These are phyloP conservation scores for Crithidia expoeki DNA, from an alignment of 208 protist genomes.

Conservation along the genomic window DNA sequence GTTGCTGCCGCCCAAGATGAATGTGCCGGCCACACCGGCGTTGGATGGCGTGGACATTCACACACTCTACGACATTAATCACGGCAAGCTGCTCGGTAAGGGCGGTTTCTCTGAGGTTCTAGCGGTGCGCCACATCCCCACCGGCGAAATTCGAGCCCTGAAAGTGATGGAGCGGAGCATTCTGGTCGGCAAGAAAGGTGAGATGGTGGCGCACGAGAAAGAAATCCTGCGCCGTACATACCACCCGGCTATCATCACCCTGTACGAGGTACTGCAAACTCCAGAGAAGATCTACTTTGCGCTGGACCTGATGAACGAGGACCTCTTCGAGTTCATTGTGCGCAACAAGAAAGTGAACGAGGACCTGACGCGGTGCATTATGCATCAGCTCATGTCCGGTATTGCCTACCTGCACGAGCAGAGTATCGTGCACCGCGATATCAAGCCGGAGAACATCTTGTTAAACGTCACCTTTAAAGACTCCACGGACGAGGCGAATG, in stretches of 20 bases:
- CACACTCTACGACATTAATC: slow-evolving; percentile 66
- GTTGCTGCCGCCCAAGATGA: slow-evolving; percentile 40
- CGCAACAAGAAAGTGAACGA: slow-evolving; percentile 75
- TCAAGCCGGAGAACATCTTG: slow-evolving; percentile 92
- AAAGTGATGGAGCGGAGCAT: slow-evolving; percentile 75
- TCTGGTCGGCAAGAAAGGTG: slow-evolving; percentile 75
- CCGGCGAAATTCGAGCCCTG: slow-evolving; percentile 67
- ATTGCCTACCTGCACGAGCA: slow-evolving; percentile 84
- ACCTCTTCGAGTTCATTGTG: slow-evolving; percentile 89
- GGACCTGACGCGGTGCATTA: slow-evolving; percentile 64
- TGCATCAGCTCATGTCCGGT: slow-evolving; percentile 66
- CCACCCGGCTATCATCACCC: slow-evolving; percentile 83
- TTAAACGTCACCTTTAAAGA: slow-evolving; percentile 49
- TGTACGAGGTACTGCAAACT: slow-evolving; percentile 80
- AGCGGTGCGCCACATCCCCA: slow-evolving; percentile 59
- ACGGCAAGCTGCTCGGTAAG: slow-evolving; percentile 65
- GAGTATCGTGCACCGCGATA: slow-evolving; percentile 86
- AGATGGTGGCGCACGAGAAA: slow-evolving; percentile 88
- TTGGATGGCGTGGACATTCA: slow-evolving; percentile 68
- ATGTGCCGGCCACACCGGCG: slow-evolving; percentile 74
- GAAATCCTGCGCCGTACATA: slow-evolving; percentile 81
- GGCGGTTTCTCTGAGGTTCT: slow-evolving; percentile 87
- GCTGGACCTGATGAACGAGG: slow-evolving; percentile 84
- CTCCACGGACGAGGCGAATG: slow-evolving; percentile 12
- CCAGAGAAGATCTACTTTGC: slow-evolving; percentile 78